Evolutionary conservation across 495 filamentous ascomycete species (phyloP), one percentile per base, ranked within the genome.

Genomic region (Chaetomium fimeti): DNA sequence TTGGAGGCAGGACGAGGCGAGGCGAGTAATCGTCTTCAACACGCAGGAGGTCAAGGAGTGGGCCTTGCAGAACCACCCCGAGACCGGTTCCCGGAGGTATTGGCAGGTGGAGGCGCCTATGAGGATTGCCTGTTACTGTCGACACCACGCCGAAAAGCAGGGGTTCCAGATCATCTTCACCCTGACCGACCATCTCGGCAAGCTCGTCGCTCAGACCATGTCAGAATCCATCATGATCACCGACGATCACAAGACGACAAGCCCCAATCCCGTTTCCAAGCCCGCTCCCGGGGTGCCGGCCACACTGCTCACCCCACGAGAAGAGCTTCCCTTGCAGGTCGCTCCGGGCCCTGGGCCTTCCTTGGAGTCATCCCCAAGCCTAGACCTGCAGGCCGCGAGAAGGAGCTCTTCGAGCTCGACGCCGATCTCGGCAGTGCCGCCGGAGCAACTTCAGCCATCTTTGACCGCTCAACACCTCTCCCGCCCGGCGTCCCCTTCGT

Each of bases 111-210:
- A 92, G 67, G 83, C 88, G 9, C 91, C 91, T 7, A 96, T 98
- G 92, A 85, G 93, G n/a, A 96, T 98, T 68, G 91, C 92, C 5
- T 98, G 93, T 75, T 98, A 98, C 76, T 97, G 93, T 75, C 86
- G 93, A 4, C 93, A 98, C 72, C 93, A 97, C 63, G 83, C 85
- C 43, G 93, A 98, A 76, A 97, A 97, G 72, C 76, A 87, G 60
- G 93, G 93, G 3, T 98, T 96, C 68, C 89, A 91, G 70, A 91
- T 98, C 67, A 95, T 98, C 36, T 94, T 97, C 72, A 97, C 93
- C 3, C 77, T 98, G 58, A 95, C 92, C 70, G 90, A 96, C 77
- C 83, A 88, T 66, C 69, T 82, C 59, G 87, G 85, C 70, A 85
- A 86, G 48, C 76, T 95, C 24, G 75, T 97, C 56, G 89, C 92